These are phyloP conservation scores for Colletotrichum siamense DNA, from an alignment of 2,329 filamentous ascomycete genomes.

Conservation along the genomic window DNA sequence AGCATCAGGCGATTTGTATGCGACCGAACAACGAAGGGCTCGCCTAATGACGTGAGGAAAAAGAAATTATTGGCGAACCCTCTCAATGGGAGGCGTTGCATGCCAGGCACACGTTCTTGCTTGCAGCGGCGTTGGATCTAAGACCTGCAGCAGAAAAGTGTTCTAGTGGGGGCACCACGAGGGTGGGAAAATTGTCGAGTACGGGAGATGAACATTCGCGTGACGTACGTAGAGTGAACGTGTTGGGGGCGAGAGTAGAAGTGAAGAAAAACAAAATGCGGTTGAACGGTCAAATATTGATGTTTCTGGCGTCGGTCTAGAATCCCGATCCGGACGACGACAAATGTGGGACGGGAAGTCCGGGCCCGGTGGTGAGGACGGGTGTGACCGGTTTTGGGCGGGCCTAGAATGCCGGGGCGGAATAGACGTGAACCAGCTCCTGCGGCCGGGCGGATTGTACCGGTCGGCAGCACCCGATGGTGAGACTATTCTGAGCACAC, in stretches of 20 bases:
- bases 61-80: neutral
- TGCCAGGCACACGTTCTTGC: neutral
- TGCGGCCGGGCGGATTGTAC: neutral
- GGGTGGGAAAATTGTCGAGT: neutral
- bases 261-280: neutral
- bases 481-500: neutral
- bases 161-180: neutral
- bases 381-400: neutral
- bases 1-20: neutral
- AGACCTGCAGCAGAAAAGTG: neutral
- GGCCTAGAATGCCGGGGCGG: slow-evolving; percentile 6
- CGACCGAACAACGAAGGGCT: neutral
- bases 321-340: neutral
- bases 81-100: neutral
- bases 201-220: neutral
- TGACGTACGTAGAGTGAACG: neutral
- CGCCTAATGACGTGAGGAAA: neutral
- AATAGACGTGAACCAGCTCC: neutral
- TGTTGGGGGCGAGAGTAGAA: neutral
- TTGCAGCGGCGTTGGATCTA: neutral
- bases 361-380: neutral
- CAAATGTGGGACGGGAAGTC: neutral
- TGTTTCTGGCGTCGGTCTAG: neutral
- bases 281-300: neutral
- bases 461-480: slow-evolving; percentile 1